These are phyloP conservation scores for Pichia scutulata DNA, from an alignment of 805 yeast species.

Conservation along the genomic window DNA sequence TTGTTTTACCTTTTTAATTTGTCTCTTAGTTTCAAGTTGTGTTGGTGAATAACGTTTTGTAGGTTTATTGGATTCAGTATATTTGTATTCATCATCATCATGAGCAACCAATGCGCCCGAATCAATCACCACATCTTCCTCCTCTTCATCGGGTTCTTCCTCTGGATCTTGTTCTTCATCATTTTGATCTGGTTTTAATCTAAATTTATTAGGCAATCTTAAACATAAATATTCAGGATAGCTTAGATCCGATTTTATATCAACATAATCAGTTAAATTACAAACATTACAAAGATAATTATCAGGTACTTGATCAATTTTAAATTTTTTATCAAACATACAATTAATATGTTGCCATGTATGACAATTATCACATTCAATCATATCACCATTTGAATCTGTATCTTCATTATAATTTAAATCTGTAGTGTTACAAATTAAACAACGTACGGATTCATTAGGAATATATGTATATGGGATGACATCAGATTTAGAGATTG, in stretches of 20 bases:
- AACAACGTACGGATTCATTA: conserved; percentile 39
- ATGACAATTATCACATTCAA: conserved; percentile 53
- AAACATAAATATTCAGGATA: conserved; percentile 22
- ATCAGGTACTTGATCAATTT: conserved; percentile 32
- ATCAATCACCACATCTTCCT: background rate
- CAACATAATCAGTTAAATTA: conserved; percentile 32
- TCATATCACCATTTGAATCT: conserved; percentile 36
- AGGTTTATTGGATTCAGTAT: background rate
- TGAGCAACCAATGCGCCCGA: background rate
- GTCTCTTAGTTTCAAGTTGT: background rate
- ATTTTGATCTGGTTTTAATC: background rate
- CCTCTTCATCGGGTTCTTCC: conserved; percentile 3
- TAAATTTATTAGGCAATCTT: conserved; percentile 4
- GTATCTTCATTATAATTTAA: conserved; percentile 50
- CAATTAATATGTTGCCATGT: conserved; percentile 71
- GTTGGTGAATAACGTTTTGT: background rate
- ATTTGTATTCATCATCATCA: conserved; percentile 3
- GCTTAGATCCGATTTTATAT: conserved; percentile 26
- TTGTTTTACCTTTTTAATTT: background rate
- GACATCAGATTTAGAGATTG: background rate
- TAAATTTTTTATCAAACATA: conserved; percentile 37
- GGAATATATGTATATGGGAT: background rate
- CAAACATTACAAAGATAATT: conserved; percentile 50
- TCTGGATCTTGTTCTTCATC: conserved; percentile 12
- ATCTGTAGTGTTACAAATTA: conserved; percentile 54